These are phyloP conservation scores for Lecanicillium sp. DNA, from an alignment of 2,329 filamentous ascomycete genomes.

Conservation along the genomic window DNA sequence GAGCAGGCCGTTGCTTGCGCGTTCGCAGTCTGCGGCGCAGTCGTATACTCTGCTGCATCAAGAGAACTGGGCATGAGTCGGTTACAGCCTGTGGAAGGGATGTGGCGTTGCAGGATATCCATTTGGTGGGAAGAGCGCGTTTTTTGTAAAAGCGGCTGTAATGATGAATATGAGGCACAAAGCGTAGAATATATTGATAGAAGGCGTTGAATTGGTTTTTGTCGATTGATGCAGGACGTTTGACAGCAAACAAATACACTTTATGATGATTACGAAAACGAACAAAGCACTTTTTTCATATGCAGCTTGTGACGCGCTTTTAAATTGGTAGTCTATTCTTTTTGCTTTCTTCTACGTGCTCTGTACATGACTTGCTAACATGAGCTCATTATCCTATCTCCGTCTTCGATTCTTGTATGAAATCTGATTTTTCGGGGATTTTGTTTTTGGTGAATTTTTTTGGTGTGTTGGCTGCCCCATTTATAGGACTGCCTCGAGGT, in stretches of 20 bases:
- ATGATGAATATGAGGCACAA: too few species aligned
- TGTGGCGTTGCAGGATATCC: too few species aligned
- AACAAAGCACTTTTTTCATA: too few species aligned
- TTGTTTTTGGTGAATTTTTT: slow-evolving; percentile 9
- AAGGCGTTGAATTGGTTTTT: background rate
- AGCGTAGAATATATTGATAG: too few species aligned
- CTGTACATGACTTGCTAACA: slow-evolving; percentile 2
- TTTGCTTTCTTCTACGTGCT: slow-evolving; percentile 1
- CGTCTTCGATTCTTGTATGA: background rate
- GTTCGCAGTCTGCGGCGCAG: too few species aligned
- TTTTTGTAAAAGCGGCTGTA: too few species aligned
- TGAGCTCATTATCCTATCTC: slow-evolving; percentile 1
- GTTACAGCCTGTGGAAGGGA: too few species aligned
- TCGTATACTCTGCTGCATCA: too few species aligned
- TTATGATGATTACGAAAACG: too few species aligned
- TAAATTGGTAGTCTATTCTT: slow-evolving; percentile 3
- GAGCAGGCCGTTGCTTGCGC: too few species aligned
- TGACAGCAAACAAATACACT: background rate
- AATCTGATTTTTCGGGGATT: slow-evolving; percentile 10
- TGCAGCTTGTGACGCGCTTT: background rate
- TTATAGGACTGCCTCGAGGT: slow-evolving; percentile 87
- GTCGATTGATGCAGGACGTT: background rate
- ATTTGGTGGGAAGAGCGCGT: too few species aligned
- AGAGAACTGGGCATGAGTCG: too few species aligned
- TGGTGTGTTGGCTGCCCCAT: slow-evolving; percentile 10